A percentile compares a stretch with the other conserved stretches of the same genome.
Evolutionary conservation across 345 rosid genomes (phyloP).

Genomic region (Isatis tinctoria): DNA sequence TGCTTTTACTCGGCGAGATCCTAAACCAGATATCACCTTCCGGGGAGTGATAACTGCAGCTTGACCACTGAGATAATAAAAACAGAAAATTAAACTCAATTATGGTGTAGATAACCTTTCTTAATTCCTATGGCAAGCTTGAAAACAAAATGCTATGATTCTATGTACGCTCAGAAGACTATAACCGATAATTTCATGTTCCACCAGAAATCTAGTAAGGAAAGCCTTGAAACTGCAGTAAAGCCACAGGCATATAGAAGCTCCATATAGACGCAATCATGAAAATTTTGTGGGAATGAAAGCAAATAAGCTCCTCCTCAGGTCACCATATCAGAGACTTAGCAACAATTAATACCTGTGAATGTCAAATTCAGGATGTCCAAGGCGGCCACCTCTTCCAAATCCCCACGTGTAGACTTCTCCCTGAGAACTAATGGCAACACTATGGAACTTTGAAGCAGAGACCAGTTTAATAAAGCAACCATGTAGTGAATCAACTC

Average conservation of each 20-base stretch:
- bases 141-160: background rate
- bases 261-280: background rate
- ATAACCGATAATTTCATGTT: background rate
- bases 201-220: background rate
- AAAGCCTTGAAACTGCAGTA: background rate
- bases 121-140: background rate
- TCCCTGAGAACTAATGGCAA: conserved; percentile 70
- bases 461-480: conserved; percentile 64
- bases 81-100: background rate
- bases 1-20: conserved; percentile 80
- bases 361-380: conserved; percentile 98
- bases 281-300: background rate
- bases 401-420: conserved; percentile 96
- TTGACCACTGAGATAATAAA: conserved; percentile 69
- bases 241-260: background rate
- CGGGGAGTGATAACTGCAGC: conserved; percentile 99
- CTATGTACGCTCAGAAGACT: background rate
- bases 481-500: conserved; percentile 86
- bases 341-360: conserved; percentile 58
- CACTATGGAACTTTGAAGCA: conserved; percentile 95
- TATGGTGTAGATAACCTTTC: conserved; percentile 4
- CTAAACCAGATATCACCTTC: conserved; percentile 78
- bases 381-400: conserved; percentile 99
- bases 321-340: background rate
- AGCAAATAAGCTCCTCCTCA: background rate